Conservation (phyloP, 2,329 filamentous ascomycete genomes). For the Colletotrichum endophyticum region DNA sequence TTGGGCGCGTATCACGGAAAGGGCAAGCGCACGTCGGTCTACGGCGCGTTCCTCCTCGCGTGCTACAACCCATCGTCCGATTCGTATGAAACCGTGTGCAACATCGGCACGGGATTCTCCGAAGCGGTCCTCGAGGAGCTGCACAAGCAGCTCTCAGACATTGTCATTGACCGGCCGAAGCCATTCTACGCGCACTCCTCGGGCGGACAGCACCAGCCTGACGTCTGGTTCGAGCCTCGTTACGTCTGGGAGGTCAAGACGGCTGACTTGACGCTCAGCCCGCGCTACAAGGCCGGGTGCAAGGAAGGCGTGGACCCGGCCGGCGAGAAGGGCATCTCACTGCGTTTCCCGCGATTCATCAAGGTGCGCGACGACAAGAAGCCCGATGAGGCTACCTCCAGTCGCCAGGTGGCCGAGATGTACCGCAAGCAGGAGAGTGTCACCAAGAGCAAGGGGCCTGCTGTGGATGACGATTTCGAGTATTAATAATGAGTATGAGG, state of each 20-base stretch:
- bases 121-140: conserved; percentile 93
- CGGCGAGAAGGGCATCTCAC: conserved; percentile 79
- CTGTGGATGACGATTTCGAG: conserved; percentile 97
- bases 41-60: conserved; percentile 93
- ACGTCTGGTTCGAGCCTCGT: conserved; percentile 96
- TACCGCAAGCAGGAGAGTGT: conserved; percentile 94
- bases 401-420: conserved; percentile 92
- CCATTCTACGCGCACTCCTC: conserved; percentile 90
- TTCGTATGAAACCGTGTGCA: conserved; percentile 94
- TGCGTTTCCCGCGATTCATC: conserved; percentile 93
- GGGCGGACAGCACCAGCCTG: conserved; percentile 90
- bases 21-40: conserved; percentile 94
- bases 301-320: conserved; percentile 77
- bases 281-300: conserved; percentile 89
- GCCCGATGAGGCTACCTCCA: conserved; percentile 85
- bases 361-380: conserved; percentile 95
- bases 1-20: conserved; percentile 93
- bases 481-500: conserved; percentile 67
- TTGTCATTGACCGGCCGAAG: conserved; percentile 88
- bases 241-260: conserved; percentile 98
- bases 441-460: conserved; percentile 81
- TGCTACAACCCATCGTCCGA: conserved; percentile 86
- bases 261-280: conserved; percentile 90
- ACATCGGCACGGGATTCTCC: conserved; percentile 96
- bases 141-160: conserved; percentile 74